Base-by-base conservation (phyloP, 805 yeast species). In the Deakozyma indianensis region DNA sequence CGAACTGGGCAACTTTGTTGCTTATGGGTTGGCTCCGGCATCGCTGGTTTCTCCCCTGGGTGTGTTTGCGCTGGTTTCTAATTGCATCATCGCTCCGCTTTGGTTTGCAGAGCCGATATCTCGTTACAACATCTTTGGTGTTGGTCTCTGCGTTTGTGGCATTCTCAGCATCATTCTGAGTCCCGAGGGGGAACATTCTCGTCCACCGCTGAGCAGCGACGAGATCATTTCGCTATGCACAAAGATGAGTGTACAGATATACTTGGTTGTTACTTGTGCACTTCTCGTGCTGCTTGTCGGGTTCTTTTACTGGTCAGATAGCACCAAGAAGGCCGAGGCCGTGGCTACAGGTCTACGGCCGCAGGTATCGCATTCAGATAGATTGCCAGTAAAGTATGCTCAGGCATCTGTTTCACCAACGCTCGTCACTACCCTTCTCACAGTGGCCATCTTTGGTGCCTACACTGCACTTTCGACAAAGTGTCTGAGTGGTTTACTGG, bases 41-140 rank as follows among this genome's bases (percentile, higher is more conserved):
- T 63, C 70, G 9, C 59, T 69, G 2, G 74, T 72, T 16, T 67
- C 73, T 3, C 74, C 77, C 0, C 48, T 72, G 25, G 77, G 77
- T 3, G 74, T 72, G 1, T 68, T 70, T 29, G 70, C 76, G 1
- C 61, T 69, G 20, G 60, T 73, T 1, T 64, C 75, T 2, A 72
- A 73, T 49, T 63, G 71, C 45, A 60, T 71, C 1, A 61, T 73
- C 21, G 76, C 76, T 0, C 77, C 76, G 0, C 56, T 71, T 1
- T 49, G 70, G 21, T 72, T 71, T 51, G 62, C 67, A 44, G 73
- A 68, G 48, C 54, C 54, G 3, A 56, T 69, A 14, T 50, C 62
- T 11, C 22, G 41, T 9, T 53, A 62, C 32, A 70, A 68, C 25
- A 40, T 68, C 1, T 15, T 54, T 1, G 77, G 77, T 0, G 66